A percentile compares a stretch with the other conserved stretches of the same genome.
Conservation (phyloP, 805 yeast genomes). For the Sungouiozyma ichnusensis region DNA sequence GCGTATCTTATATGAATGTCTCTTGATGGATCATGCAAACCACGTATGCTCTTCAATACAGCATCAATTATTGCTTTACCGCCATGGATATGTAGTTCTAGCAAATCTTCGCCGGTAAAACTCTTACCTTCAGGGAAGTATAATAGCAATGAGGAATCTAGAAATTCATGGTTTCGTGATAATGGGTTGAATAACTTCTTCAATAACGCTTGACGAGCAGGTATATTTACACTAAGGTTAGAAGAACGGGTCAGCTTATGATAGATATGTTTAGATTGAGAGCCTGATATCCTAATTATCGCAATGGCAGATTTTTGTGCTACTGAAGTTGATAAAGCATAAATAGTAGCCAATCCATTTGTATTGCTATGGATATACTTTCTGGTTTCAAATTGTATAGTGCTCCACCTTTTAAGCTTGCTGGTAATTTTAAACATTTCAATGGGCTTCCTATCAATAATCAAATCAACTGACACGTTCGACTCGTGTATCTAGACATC, state of each 20-base stretch:
- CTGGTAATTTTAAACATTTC: neutral
- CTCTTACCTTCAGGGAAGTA: conserved; percentile 65
- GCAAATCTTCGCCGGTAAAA: conserved; percentile 84
- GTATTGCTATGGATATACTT: neutral
- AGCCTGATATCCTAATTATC: conserved; percentile 74
- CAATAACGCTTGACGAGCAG: conserved; percentile 46
- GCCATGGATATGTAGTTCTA: conserved; percentile 91
- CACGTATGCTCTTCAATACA: conserved; percentile 51
- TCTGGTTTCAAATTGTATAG: neutral
- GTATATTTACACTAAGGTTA: conserved; percentile 25
- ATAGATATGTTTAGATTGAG: conserved; percentile 40
- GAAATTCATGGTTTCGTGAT: conserved; percentile 8
- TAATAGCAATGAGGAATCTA: conserved; percentile 71
- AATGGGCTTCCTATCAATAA: neutral
- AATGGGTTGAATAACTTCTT: conserved; percentile 38
- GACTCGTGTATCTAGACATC: neutral
- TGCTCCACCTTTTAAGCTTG: neutral
- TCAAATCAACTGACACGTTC: neutral
- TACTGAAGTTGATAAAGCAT: conserved; percentile 79
- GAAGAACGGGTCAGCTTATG: conserved; percentile 34
- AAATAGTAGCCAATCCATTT: conserved; percentile 52
- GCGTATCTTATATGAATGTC: conserved; percentile 58
- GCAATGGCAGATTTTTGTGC: conserved; percentile 73
- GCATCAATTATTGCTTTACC: conserved; percentile 75
- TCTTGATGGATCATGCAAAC: conserved; percentile 36